Base-by-base conservation (phyloP, 768 basidiomycete species). In the Rossbeevera mucosa region DNA sequence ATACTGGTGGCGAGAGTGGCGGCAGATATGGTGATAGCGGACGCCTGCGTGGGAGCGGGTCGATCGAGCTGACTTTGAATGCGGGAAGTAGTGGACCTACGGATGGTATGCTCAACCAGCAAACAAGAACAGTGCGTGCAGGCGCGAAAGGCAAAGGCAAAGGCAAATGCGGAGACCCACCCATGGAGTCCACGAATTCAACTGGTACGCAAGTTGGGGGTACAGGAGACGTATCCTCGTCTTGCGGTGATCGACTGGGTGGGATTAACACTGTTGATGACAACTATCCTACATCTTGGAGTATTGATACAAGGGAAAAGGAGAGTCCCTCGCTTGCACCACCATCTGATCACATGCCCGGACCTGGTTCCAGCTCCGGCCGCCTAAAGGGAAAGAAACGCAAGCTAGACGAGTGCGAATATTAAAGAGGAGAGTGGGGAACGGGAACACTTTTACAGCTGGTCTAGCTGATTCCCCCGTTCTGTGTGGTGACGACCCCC, bases 341-440 rank as follows among this genome's bases (percentile, higher is more conserved):
- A 1, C 7, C 7, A 24, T 28, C 16, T 13, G 53, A 54, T 43
- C 48, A 47, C 44, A n/a, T 38, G n/a, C 4, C 36, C 9, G 9
- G 18, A 5, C 18, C 36, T 12, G 18, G 18, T 18, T 38, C 36
- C 18, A 18, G 36, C 36, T 38, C 36, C 11, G 9, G 36, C 1
- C 54, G 54, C 54, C 49, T 20, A 12, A 36, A 13, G 13, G n/a
- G n/a, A 29, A 69, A 51, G 50, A 66, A 62, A 48, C 64, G 66
- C 24, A 68, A 54, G 43, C 11, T 68, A 48, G 51, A 46, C 4
- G 57, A 51, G 2, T 50, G 48, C 16, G 51, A 55, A 13, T 50
- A 52, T 36, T 53, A 59, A 28, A 28, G 20, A 13, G 25, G 29
- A 1, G 14, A 2, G 33, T n/a, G 4, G n/a, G 33, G 8, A 36